Evolutionary conservation across 805 yeast genomes (phyloP).

Genomic region (Teunomyces tritomae): DNA sequence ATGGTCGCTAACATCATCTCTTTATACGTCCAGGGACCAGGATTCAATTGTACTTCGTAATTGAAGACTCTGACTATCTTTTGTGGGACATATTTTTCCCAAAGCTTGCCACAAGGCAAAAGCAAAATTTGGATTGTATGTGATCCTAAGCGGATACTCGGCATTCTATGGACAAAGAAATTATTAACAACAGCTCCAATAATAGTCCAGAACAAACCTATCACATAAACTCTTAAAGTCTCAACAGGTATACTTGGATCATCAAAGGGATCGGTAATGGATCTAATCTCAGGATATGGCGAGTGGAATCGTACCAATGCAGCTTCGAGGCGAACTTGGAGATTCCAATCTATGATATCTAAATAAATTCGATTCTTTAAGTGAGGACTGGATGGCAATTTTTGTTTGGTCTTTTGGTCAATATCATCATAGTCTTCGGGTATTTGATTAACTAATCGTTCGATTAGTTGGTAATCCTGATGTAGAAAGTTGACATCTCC

Average conservation of each 20-base stretch:
- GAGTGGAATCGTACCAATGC: constrained; percentile 43
- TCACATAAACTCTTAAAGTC: constrained; percentile 54
- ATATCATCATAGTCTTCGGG: constrained; percentile 14
- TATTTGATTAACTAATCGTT: constrained; percentile 20
- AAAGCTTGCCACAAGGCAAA: constrained; percentile 38
- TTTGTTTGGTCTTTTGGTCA: neutral
- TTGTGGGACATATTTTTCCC: constrained; percentile 32
- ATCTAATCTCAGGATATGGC: constrained; percentile 66
- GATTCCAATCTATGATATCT: constrained; percentile 22
- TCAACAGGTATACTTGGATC: constrained; percentile 49
- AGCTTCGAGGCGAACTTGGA: constrained; percentile 42
- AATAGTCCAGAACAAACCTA: constrained; percentile 51
- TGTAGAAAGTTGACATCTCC: constrained; percentile 35
- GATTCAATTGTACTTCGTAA: constrained; percentile 27
- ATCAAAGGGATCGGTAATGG: constrained; percentile 59
- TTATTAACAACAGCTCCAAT: constrained; percentile 56
- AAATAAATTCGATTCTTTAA: constrained; percentile 10
- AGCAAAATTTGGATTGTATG: constrained; percentile 41
- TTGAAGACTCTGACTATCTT: constrained; percentile 23
- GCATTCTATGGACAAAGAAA: constrained; percentile 55
- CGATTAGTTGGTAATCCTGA: constrained; percentile 34
- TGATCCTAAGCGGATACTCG: constrained; percentile 35
- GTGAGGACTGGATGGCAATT: neutral
- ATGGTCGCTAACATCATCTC: constrained; percentile 47
- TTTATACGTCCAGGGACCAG: constrained; percentile 44